Base-by-base conservation (phyloP, 2,329 filamentous ascomycete genomes). In the Penicillium sumatraense region DNA sequence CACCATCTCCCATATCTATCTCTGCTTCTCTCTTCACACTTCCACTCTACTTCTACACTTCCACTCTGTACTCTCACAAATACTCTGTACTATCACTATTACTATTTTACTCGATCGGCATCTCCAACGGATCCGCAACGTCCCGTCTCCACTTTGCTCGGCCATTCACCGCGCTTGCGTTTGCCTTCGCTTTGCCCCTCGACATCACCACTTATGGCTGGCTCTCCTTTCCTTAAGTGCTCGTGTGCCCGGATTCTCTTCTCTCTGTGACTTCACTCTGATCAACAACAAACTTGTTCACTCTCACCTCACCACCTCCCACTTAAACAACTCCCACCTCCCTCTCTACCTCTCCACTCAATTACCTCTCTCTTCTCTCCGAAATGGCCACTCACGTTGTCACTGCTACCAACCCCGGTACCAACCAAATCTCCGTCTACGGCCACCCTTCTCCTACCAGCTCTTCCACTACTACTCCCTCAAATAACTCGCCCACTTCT, bases 401-500 rank as follows among this genome's bases (percentile, higher is more conserved):
- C 50, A 71, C 70, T 47, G 56, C 67, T 21, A 61, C 64, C 45
- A 47, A 60, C 18, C 49, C 62, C 26, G 41, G 62, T 38, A 23
- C 56, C 52, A 65, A 72, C 53, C 73, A 71, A 51, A 70, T 74
- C 59, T 72, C 70, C 23, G 62, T 72, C 51, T 75, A 75, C 60
- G 71, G 73, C 54, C 60, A 78, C n/a, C 78, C 78, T 48, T 82
- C 82, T 3, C 80, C 81, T 18, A 71, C 75, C 58, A 82, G 75
- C 59, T 82, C 81, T 1, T 68, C 75, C 52, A 61, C 78, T 18
- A 79, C 78, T 49, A 82, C 82, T 11, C 80, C 81, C 21, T 70
- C 76, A 56, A 83, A 83, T 71, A 76, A 81, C 59, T 84, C 82
- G 26, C 82, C 82, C 20, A 79, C 80, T 16, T 80, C 81, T 6